Base-by-base conservation (phyloP, 169 alveolate genomes). In the Cyclospora cayetanensis region DNA sequence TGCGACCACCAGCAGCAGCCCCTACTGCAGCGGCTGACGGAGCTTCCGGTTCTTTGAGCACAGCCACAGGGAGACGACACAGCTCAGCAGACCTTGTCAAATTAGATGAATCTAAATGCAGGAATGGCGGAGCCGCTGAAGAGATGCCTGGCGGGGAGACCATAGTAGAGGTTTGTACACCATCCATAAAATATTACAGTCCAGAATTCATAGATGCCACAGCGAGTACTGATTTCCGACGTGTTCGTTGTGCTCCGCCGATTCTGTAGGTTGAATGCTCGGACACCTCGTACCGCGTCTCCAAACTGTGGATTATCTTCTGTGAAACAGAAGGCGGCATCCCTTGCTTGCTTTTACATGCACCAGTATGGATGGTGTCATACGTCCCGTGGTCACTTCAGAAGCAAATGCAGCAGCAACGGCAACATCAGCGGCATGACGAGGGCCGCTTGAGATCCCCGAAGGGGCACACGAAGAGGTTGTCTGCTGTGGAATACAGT, bases 331-430 rank as follows among this genome's bases (percentile, higher is more conserved):
- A 41, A 20, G 88, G 88, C 27, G 72, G 88, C 46, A 37, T 88
- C 39, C 92, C 93, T 35, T 72, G 70, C 12, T 80, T 89, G 80
- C 93, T 89, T 29, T 70, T 89, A 42, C 93, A 89, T 50, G 41
- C 93, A 12, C 89, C 93, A 12, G 72, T 52, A 76, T 89, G 93
- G 93, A 46, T 89, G 27, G 89, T 89, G 37, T 89, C 93, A 1
- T 60, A 82, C 63, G 18, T 41, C 60, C 65, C 52, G 79, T 82
- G 79, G 79, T 42, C 79, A 34, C 46, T 82, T 5, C 76, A 52
- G 27, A 52, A n/a, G 52, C 68, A 79, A 35, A 22, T 43, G 89
- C 79, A 25, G 34, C 46, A 53, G 77, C 90, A 82, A 42, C 90
- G 52, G 37, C 90, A 31, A 63, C 34, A 53, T 37, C 55, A 29